Conservation (phyloP, 2,329 filamentous ascomycete species). For the Monascus ruber region DNA sequence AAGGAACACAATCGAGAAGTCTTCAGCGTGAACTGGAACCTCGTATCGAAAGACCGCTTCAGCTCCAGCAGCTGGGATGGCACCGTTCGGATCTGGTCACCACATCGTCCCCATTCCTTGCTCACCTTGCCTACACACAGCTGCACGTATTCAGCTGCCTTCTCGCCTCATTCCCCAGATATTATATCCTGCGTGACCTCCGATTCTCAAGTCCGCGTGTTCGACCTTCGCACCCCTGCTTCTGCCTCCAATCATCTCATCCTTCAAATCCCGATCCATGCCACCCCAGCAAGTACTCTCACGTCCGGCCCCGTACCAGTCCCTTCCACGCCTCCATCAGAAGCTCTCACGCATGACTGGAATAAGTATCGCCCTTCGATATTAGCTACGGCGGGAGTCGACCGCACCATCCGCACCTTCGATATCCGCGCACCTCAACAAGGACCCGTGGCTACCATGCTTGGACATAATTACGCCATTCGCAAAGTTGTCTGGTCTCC, state of each 20-base stretch:
- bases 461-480: slow-evolving; percentile 85
- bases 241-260: slow-evolving; percentile 81
- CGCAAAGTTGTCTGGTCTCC: slow-evolving; percentile 82
- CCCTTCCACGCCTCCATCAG: slow-evolving; percentile 49
- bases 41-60: slow-evolving; percentile 82
- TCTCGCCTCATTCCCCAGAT: slow-evolving; percentile 76
- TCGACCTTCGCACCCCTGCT: slow-evolving; percentile 78
- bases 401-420: slow-evolving; percentile 76
- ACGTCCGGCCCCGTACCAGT: slow-evolving; percentile 25
- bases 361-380: slow-evolving; percentile 89
- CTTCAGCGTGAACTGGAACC: slow-evolving; percentile 86
- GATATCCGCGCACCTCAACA: slow-evolving; percentile 67
- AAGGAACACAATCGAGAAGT: slow-evolving; percentile 89
- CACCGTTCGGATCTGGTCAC: slow-evolving; percentile 91
- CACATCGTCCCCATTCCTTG: slow-evolving; percentile 60
- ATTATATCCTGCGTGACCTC: slow-evolving; percentile 79
- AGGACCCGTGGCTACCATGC: slow-evolving; percentile 62
- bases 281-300: slow-evolving; percentile 41
- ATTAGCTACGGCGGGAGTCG: slow-evolving; percentile 80
- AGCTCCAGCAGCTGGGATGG: slow-evolving; percentile 92
- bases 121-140: slow-evolving; percentile 80
- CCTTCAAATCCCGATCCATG: slow-evolving; percentile 72
- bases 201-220: slow-evolving; percentile 80
- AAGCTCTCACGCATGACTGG: slow-evolving; percentile 94
- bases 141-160: slow-evolving; percentile 89